Base-by-base conservation (phyloP, 108 stramenopile species). In the Pseudonitzschia pungens region DNA sequence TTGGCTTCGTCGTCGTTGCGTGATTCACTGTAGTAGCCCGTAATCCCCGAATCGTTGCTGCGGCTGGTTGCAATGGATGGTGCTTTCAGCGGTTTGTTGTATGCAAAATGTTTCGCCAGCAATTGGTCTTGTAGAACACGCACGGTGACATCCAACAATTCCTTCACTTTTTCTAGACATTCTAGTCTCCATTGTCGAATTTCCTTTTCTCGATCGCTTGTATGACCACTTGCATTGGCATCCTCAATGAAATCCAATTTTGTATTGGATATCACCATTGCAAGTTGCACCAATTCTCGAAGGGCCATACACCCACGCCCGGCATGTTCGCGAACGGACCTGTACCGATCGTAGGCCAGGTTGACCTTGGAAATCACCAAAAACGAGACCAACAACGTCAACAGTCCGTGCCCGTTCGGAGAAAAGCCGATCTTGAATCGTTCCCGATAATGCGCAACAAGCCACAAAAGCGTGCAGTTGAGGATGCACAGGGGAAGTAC, bases 291-390 rank as follows among this genome's bases (percentile, higher is more conserved):
- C 52, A 86, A 55, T 73, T 86, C 85, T 45, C 85, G 73, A 7
- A 79, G 73, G 0, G 60, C 59, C 60, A 51, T 52, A 0, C 80
- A 53, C 2, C 76, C 79, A 48, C 68, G 65, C 16, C 82, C 81
- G 31, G 76, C 60, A 14, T 41, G 55, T 31, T 71, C 45, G 48
- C 82, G 75, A 11, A 82, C 79, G 24, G 50, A 56, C 77, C 72
- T 74, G 62, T 78, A 86, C 43, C 85, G 79, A 56, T 81, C 85
- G 63, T 86, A 86, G 2, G 79, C 77, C 43, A 83, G 69, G 70
- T 81, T 86, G 28, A 82, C 75, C 53, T 82, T 86, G 32, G 79
- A 77, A 9, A 86, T 72, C 24, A 83, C 85, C 55, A 86, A 68
- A 63, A 80, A 86, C 8, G 81, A 80, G 40, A 86, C 74, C 29